Evolutionary conservation across 202 grass and related monocot genomes (phyloP), one percentile per base, ranked within the genome.

Genomic region (Bolboschoenoplectus hybrid): DNA sequence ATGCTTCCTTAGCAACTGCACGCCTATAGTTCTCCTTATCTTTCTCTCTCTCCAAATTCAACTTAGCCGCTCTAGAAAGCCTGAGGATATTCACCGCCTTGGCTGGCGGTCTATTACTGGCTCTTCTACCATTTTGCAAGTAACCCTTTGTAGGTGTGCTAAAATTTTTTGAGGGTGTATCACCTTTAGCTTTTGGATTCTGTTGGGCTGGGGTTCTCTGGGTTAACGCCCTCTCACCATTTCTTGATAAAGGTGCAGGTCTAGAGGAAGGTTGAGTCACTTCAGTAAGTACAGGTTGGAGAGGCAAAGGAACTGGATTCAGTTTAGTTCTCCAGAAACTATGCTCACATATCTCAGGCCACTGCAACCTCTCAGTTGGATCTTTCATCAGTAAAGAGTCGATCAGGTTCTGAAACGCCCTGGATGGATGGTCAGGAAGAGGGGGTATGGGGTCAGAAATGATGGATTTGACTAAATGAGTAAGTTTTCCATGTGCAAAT

Each of bases 21-120:
- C 93, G 90, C 80, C 96, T 94, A 74, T 98, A 98, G 65, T 98
- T 98, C 64, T 94, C 90, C 87, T 98, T 94, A 57, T 91, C 93
- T 81, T 75, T 98, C 66, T 96, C 93, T 90, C 93, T 94, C 81
- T 90, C 91, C 85, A 98, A 94, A 90, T 98, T 98, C 85, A 90
- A 87, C 86, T 96, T 98, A 74, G 96, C 96, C 65, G 92, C 92
- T 81, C 96, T 92, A 74, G 96, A 98, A 86, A 98, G 81, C 78
- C 96, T 92, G 79, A 98, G 88, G 81, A 98, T 89, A 91, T 98
- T 96, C 74, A 92, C 88, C 64, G 82, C 85, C 76, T 90, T 93
- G 49, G 46, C 81, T 46, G 86, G 84, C 75, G 83, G 87, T 84
- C 91, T 97, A 79, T 84, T 49, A 89, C 70, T 86, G 63, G 17